These are phyloP conservation scores for Pleurotus cornucopiae DNA, from an alignment of 768 basidiomycete species.

Conservation along the genomic window DNA sequence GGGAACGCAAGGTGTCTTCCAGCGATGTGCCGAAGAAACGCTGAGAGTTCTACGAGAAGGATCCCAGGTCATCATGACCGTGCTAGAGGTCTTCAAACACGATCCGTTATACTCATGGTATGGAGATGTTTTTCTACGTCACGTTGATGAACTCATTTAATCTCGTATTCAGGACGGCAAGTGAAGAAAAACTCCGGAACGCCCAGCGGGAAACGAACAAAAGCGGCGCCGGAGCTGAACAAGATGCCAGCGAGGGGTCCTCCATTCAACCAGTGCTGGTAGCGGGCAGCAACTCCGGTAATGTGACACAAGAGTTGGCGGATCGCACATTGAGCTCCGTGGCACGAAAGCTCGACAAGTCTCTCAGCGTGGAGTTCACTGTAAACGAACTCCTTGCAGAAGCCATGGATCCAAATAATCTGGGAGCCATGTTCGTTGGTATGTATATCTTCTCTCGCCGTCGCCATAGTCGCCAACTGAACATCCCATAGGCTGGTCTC, in stretches of 20 bases:
- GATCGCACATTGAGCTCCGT: slow-evolving; percentile 85
- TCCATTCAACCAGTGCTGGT: slow-evolving; percentile 11
- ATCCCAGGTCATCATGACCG: slow-evolving; percentile 87
- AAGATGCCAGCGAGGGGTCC: slow-evolving; percentile 23
- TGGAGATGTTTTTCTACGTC: neutral
- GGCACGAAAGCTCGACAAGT: slow-evolving; percentile 75
- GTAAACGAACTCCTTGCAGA: slow-evolving; percentile 91
- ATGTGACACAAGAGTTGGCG: slow-evolving; percentile 78
- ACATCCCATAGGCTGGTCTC: slow-evolving; percentile 26
- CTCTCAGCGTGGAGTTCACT: slow-evolving; percentile 86
- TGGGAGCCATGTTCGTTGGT: slow-evolving; percentile 80
- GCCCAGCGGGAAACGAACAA: slow-evolving; percentile 33
- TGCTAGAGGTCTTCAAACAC: slow-evolving; percentile 94
- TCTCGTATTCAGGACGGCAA: slow-evolving; percentile 57
- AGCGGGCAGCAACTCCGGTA: slow-evolving; percentile 20
- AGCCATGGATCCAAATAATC: slow-evolving; percentile 73
- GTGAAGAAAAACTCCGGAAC: slow-evolving; percentile 66
- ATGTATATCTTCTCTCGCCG: slow-evolving; percentile 17
- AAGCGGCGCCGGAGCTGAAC: too few species aligned
- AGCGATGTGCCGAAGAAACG: slow-evolving; percentile 93
- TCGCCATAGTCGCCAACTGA: neutral
- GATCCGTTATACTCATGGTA: slow-evolving; percentile 94
- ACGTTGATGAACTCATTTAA: neutral
- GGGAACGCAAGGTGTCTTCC: slow-evolving; percentile 91
- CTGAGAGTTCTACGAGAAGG: slow-evolving; percentile 83